phyloP scores from a whole-genome alignment of 805 yeast genomes.

The Dipodascopsis uninucleata region DNA sequence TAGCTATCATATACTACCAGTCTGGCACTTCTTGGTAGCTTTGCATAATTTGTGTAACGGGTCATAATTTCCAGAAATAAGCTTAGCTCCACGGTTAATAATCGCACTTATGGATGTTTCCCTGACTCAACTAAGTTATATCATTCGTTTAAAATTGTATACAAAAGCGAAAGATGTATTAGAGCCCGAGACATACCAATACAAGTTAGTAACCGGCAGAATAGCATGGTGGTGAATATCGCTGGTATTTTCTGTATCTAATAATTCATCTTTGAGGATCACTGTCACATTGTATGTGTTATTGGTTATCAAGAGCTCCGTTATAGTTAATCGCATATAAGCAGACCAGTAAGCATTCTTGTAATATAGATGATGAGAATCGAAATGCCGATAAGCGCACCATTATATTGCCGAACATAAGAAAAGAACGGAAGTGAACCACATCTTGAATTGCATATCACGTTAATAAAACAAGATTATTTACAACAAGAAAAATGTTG shows the following conservation, averaged over 20 bases:
- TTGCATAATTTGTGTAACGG: slow-evolving; percentile 57
- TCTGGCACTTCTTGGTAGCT: slow-evolving; percentile 58
- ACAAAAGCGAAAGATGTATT: not conserved
- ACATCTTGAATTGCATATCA: no score
- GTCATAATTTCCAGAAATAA: slow-evolving; percentile 33
- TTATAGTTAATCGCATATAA: not conserved
- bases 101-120: no score
- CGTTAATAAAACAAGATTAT: slow-evolving; percentile 50
- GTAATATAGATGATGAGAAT: slow-evolving; percentile 47
- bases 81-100: no score
- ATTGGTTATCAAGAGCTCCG: slow-evolving; percentile 27
- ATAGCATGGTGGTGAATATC: slow-evolving; percentile 60
- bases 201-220: slow-evolving; percentile 42
- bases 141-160: slow-evolving; percentile 1
- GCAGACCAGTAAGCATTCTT: slow-evolving; percentile 42
- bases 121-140: not conserved
- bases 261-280: slow-evolving; percentile 45
- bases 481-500: no score
- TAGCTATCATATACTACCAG: slow-evolving; percentile 67
- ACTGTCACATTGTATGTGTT: slow-evolving; percentile 45
- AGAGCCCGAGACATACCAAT: slow-evolving; percentile 46
- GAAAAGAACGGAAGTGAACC: slow-evolving; percentile 2
- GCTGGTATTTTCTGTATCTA: slow-evolving; percentile 48
- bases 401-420: not conserved
- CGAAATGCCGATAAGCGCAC: slow-evolving; percentile 28